A percentile compares a stretch with the other conserved stretches of the same genome.
Conservation (phyloP, 345 rosid species). For the Anastatica hierochuntica region DNA sequence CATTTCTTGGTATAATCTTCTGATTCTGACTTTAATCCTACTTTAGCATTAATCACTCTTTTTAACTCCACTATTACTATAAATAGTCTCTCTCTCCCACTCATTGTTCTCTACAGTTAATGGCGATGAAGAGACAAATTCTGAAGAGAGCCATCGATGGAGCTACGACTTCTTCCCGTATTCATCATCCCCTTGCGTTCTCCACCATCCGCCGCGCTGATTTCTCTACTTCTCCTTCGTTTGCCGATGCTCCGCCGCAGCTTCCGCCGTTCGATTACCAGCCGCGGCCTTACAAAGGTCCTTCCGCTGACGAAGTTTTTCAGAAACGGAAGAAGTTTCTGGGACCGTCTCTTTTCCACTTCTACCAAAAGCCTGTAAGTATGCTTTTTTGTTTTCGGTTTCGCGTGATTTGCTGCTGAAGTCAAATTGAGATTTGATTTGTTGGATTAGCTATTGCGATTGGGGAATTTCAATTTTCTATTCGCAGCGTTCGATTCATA, state of each 20-base stretch:
- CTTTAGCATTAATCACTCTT: background rate
- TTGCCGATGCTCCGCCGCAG: constrained; percentile 34
- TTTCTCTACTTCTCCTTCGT: constrained; percentile 24
- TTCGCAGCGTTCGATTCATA: background rate
- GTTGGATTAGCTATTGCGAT: too few relatives aligned
- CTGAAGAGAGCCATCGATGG: constrained; percentile 9
- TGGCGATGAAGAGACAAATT: constrained; percentile 12
- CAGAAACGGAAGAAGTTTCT: constrained; percentile 70
- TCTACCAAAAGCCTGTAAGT: constrained; percentile 77
- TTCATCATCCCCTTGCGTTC: background rate
- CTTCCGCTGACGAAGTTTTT: constrained; percentile 55
- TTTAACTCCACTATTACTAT: background rate
- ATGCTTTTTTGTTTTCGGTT: too few relatives aligned
- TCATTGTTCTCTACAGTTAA: too few relatives aligned
- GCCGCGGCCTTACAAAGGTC: constrained; percentile 72
- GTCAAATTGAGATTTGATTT: too few relatives aligned
- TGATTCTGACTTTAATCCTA: too few relatives aligned
- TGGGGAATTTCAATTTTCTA: too few relatives aligned
- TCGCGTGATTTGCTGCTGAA: too few relatives aligned
- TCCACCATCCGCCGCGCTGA: constrained; percentile 10
- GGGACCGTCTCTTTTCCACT: constrained; percentile 84
- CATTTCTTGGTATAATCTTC: background rate
- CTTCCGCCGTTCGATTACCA: constrained; percentile 60
- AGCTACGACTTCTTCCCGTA: background rate
- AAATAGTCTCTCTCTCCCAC: too few relatives aligned